Evolutionary conservation across 176 grass and related monocot genomes (phyloP).

Genomic region (Bothriochloa decipiens): DNA sequence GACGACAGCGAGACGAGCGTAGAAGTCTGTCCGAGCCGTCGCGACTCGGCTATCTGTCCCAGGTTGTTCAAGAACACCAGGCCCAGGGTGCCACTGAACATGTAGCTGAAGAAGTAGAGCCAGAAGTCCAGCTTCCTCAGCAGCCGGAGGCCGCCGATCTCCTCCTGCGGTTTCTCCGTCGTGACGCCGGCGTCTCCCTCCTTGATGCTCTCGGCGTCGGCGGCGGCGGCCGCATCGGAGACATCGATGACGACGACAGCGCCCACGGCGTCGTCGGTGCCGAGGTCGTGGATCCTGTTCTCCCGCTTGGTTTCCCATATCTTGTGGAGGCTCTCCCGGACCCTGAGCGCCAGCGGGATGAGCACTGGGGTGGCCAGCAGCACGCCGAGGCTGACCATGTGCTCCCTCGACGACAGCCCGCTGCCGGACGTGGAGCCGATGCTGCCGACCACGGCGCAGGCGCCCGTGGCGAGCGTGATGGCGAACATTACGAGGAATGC

Average conservation of each 20-base stretch:
- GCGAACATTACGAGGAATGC: constrained; percentile 84
- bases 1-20: constrained; percentile 92
- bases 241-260: constrained; percentile 31
- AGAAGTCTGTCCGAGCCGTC: constrained; percentile 60
- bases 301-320: constrained; percentile 65
- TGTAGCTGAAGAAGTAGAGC: constrained; percentile 98
- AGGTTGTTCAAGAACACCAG: constrained; percentile 96
- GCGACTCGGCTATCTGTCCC: constrained; percentile 92
- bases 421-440: constrained; percentile 55
- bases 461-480: constrained; percentile 82
- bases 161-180: constrained; percentile 40
- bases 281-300: constrained; percentile 69
- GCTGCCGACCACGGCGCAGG: constrained; percentile 79
- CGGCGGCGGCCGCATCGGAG: neutral
- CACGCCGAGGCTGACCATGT: constrained; percentile 70
- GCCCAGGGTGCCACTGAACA: constrained; percentile 94
- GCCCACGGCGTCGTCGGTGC: constrained; percentile 35
- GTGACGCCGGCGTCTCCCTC: neutral
- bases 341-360: constrained; percentile 67
- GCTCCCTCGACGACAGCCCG: constrained; percentile 61
- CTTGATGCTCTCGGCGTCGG: constrained; percentile 16
- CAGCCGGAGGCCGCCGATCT: constrained; percentile 71
- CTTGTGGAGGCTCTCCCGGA: constrained; percentile 58
- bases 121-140: constrained; percentile 77
- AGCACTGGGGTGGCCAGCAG: constrained; percentile 63